Evolutionary conservation across 805 yeast genomes (phyloP).

Genomic region (Pichia ethanolica): DNA sequence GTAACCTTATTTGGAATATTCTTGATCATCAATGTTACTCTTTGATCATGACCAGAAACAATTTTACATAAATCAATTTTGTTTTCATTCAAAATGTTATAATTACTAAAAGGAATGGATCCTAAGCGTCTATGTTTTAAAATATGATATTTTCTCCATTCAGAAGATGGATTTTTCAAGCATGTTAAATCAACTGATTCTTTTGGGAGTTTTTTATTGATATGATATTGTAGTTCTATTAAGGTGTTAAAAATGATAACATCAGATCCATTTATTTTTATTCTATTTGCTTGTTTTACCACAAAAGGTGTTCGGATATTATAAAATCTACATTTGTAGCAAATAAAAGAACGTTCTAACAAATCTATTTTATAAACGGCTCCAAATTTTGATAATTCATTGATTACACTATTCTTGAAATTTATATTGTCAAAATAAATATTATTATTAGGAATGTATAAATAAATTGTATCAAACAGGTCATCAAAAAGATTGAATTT

Average conservation of each 20-base stretch:
- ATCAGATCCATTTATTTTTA: conserved; percentile 8
- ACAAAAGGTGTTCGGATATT: conserved; percentile 30
- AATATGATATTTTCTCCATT: conserved; percentile 19
- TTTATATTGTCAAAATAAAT: conserved; percentile 1
- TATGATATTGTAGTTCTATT: conserved; percentile 12
- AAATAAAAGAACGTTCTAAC: background rate
- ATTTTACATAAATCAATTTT: conserved; percentile 35
- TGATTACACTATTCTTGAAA: conserved; percentile 14
- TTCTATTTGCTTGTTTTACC: conserved; percentile 16
- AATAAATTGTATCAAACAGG: conserved; percentile 17
- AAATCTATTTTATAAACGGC: conserved; percentile 10
- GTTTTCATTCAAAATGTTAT: conserved; percentile 27
- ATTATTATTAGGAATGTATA: background rate
- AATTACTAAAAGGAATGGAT: conserved; percentile 18
- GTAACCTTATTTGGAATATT: conserved; percentile 47
- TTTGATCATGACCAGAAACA: conserved; percentile 33
- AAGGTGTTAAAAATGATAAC: conserved; percentile 18
- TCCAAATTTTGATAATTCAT: conserved; percentile 20
- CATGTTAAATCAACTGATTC: too few species aligned
- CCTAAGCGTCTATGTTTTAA: conserved; percentile 20
- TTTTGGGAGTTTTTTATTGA: too few species aligned
- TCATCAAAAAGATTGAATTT: conserved; percentile 21
- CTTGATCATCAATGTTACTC: conserved; percentile 46
- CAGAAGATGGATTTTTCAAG: background rate
- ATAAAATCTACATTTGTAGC: conserved; percentile 26